Evolutionary conservation across 1,139 yeast species (phyloP).

Genomic region (Saccharomycopsis hybrid): DNA sequence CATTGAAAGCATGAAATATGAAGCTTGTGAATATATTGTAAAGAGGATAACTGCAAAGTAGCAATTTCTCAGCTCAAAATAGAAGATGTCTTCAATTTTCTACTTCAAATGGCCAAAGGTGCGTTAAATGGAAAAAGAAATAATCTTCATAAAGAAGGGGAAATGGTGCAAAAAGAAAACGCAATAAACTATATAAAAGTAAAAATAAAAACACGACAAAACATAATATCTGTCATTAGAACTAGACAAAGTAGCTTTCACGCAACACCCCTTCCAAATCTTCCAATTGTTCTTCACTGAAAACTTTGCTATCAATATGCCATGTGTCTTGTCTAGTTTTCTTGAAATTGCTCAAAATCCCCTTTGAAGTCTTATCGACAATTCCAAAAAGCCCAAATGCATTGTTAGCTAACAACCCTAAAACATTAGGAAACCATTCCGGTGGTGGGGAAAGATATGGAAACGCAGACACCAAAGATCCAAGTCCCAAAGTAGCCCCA

Average conservation of each 20-base stretch:
- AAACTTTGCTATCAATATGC: constrained; percentile 80
- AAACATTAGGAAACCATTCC: constrained; percentile 72
- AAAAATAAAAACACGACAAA: constrained; percentile 1
- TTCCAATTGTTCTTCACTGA: constrained; percentile 74
- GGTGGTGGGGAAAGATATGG: constrained; percentile 94
- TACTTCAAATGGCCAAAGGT: no score
- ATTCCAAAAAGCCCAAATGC: constrained; percentile 62
- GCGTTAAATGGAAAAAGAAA: no score
- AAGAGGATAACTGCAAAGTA: no score
- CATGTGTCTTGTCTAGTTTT: constrained; percentile 94
- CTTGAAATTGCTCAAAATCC: constrained; percentile 75
- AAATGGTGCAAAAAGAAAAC: no score
- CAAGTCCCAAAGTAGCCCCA: constrained; percentile 85
- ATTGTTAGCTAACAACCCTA: constrained; percentile 64
- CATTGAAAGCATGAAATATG: no score
- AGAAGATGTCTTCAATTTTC: no score
- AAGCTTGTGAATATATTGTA: no score
- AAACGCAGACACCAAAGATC: constrained; percentile 84
- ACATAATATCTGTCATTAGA: not conserved
- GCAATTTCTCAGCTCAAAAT: no score
- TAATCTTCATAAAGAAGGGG: no score
- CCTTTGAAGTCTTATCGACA: constrained; percentile 82
- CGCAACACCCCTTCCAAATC: constrained; percentile 92
- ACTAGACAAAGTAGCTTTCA: constrained; percentile 80
- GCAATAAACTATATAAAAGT: not conserved